Percentiles rank a stretch among this genome's conserved stretches.
Conservation (phyloP, 177 flowering plant species). For the Tripterygium wilfordii region DNA sequence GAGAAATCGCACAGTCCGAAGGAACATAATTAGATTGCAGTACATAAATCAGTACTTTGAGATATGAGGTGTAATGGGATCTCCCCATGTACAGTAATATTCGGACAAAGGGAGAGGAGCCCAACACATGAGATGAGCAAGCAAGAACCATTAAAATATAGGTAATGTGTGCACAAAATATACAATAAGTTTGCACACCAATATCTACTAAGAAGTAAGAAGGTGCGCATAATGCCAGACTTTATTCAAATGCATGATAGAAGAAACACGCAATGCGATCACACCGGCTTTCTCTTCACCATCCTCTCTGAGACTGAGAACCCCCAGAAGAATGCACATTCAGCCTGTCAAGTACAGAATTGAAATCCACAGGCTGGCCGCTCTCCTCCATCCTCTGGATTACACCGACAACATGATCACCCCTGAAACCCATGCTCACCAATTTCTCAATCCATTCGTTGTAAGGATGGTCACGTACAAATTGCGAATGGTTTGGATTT, state of each 20-base stretch:
- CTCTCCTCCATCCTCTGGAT: constrained; percentile 83
- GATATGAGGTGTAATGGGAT: no score
- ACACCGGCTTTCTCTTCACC: constrained; percentile 36
- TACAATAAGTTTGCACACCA: no score
- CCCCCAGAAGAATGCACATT: constrained; percentile 50
- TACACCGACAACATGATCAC: constrained; percentile 57
- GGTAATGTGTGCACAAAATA: no score
- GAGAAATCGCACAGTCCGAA: no score
- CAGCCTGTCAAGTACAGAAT: constrained; percentile 78
- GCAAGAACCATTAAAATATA: no score
- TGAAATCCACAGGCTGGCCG: constrained; percentile 80
- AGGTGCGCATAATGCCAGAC: constrained; percentile 2
- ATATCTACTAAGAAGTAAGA: no score
- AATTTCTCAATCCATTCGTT: constrained; percentile 71
- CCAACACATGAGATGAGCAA: no score
- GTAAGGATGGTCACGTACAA: constrained; percentile 60
- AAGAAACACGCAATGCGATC: no score
- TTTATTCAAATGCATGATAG: constrained; percentile 11
- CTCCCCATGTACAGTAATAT: no score
- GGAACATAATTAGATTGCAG: no score
- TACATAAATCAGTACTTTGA: no score
- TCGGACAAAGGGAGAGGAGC: no score
- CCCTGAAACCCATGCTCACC: constrained; percentile 79
- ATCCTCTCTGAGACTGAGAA: constrained; percentile 60
- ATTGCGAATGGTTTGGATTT: constrained; percentile 39